Evolutionary conservation across 2,329 filamentous ascomycete genomes (phyloP).

Genomic region (Teratosphaeria viscida): DNA sequence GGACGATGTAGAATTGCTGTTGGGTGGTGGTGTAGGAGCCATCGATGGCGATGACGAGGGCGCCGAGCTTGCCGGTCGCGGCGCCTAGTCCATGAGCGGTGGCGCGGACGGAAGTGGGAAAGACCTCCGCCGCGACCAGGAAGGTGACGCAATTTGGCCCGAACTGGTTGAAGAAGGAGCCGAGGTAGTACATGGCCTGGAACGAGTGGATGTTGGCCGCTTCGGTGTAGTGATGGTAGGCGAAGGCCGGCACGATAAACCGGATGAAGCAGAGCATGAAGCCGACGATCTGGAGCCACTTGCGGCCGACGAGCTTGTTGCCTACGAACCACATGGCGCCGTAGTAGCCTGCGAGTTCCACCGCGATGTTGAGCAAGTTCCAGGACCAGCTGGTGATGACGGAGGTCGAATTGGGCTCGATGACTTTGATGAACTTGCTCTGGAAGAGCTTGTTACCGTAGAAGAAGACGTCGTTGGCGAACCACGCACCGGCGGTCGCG

Average conservation of each 20-base stretch:
- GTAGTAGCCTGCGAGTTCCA: constrained; percentile 78
- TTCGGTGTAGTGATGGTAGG: constrained; percentile 60
- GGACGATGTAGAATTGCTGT: constrained; percentile 47
- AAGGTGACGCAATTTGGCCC: constrained; percentile 90
- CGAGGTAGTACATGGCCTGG: constrained; percentile 80
- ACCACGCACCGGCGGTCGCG: constrained; percentile 3
- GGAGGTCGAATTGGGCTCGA: constrained; percentile 41
- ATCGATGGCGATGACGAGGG: constrained; percentile 46
- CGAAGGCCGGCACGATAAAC: constrained; percentile 79
- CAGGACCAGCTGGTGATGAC: constrained; percentile 74
- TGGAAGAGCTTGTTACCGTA: constrained; percentile 97
- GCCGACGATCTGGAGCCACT: constrained; percentile 85
- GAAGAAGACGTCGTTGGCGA: constrained; percentile 55
- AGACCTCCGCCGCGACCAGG: constrained; percentile 84
- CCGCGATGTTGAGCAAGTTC: constrained; percentile 79
- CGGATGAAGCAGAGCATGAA: constrained; percentile 86
- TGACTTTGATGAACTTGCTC: constrained; percentile 71
- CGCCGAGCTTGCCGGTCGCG: constrained; percentile 74
- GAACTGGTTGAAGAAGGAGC: constrained; percentile 96
- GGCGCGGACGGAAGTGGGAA: constrained; percentile 79
- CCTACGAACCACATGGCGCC: constrained; percentile 74
- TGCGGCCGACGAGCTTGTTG: constrained; percentile 87
- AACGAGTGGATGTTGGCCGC: constrained; percentile 72
- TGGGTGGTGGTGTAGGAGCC: constrained; percentile 1
- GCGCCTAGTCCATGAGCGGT: constrained; percentile 85